Percentiles rank a stretch among this genome's conserved stretches.
These are phyloP conservation scores for Candida sanyaensis DNA, from an alignment of 1,139 yeast species.

Conservation along the genomic window DNA sequence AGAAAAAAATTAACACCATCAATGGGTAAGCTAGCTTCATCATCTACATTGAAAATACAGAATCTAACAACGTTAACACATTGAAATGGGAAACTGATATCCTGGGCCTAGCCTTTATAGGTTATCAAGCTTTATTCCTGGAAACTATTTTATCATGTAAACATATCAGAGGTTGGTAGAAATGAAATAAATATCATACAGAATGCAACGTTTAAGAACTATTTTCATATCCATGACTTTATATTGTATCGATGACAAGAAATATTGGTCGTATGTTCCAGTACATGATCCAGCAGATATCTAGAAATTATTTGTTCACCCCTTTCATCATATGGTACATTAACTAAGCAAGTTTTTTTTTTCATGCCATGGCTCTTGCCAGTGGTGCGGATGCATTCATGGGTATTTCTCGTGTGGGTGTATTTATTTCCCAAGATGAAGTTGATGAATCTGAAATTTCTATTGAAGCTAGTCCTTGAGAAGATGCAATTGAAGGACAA, in stretches of 20 bases:
- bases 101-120: no score
- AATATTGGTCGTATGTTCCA: slow-evolving; percentile 66
- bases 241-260: slow-evolving; percentile 71
- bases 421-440: slow-evolving; percentile 42
- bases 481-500: slow-evolving; percentile 22
- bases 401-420: slow-evolving; percentile 61
- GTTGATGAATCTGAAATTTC: slow-evolving; percentile 16
- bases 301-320: slow-evolving; percentile 83
- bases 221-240: slow-evolving; percentile 61
- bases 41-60: no score
- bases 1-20: no score
- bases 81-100: no score
- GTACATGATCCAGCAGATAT: slow-evolving; percentile 41
- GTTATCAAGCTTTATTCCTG: slow-evolving; percentile 55
- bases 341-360: slow-evolving; percentile 53
- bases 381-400: slow-evolving; percentile 67
- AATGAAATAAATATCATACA: slow-evolving; percentile 50
- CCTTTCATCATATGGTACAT: slow-evolving; percentile 68
- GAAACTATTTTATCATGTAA: slow-evolving; percentile 61
- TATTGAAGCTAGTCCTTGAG: slow-evolving; percentile 27
- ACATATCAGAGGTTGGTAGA: slow-evolving; percentile 47
- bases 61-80: no score
- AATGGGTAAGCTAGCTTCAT: no score
- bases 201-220: slow-evolving; percentile 58
- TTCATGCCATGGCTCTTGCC: slow-evolving; percentile 73